phyloP scores from a whole-genome alignment of 305 asterid species.

The Fraxinus sp. region DNA sequence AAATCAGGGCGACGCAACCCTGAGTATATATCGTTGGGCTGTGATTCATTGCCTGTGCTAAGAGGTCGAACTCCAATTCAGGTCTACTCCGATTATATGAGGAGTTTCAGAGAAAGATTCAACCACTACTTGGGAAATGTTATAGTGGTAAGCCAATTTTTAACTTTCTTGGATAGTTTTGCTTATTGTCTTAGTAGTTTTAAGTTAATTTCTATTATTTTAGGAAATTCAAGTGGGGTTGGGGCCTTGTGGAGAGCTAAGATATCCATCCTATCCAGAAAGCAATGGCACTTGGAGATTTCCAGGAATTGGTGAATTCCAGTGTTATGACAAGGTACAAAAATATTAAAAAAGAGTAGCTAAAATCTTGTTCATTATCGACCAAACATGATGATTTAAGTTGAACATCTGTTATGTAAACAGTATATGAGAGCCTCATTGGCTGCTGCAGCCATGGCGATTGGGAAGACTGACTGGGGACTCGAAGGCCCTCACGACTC shows the following conservation, averaged over 20 bases:
- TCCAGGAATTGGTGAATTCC: conserved; percentile 93
- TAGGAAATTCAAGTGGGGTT: conserved; percentile 92
- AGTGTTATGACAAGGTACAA: conserved; percentile 82
- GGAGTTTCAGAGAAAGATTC: conserved; percentile 73
- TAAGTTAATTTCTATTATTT: not conserved
- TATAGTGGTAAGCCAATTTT: conserved; percentile 52
- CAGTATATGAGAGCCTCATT: conserved; percentile 93
- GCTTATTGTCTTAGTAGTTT: not conserved
- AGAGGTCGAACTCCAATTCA: conserved; percentile 92
- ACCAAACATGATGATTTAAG: not conserved
- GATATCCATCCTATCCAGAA: conserved; percentile 96
- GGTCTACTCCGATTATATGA: conserved; percentile 82
- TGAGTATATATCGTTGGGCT: conserved; percentile 86
- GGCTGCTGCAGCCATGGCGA: conserved; percentile 67
- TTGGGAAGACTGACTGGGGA: conserved; percentile 75
- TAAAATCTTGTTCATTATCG: not conserved
- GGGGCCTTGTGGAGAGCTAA: conserved; percentile 97
- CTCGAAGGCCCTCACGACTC: conserved; percentile 78
- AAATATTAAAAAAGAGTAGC: not conserved
- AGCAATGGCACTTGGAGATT: conserved; percentile 91
- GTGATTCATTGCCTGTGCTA: conserved; percentile 73
- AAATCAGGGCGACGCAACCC: conserved; percentile 85
- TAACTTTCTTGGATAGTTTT: conserved; percentile 5
- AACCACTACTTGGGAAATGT: conserved; percentile 61
- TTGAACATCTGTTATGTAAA: not conserved